These are phyloP conservation scores for Musa troglodytarum DNA, from an alignment of 176 grass and related monocot genomes.

Conservation along the genomic window DNA sequence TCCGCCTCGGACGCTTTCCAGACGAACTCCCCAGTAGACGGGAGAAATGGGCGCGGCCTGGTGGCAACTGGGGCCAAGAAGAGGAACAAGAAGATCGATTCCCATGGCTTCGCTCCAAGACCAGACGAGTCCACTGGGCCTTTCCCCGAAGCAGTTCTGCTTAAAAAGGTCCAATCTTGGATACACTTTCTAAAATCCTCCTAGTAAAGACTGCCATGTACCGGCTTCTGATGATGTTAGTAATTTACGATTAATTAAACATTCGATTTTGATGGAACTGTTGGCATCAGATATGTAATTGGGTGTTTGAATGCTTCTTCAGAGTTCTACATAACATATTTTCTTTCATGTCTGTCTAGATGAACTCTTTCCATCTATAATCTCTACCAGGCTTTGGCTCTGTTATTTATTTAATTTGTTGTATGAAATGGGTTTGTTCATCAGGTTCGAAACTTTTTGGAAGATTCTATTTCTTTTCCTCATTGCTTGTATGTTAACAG, in stretches of 20 bases:
- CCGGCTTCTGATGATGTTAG: background rate
- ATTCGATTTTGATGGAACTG: background rate
- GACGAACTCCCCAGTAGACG: background rate
- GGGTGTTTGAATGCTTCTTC: background rate
- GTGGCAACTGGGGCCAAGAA: conserved; percentile 19
- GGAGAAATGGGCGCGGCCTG: background rate
- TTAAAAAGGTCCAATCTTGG: conserved; percentile 46
- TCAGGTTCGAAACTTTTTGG: too few relatives aligned
- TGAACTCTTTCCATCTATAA: too few relatives aligned
- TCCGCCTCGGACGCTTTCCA: background rate
- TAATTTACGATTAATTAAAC: background rate
- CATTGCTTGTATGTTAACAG: too few relatives aligned
- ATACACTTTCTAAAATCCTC: background rate
- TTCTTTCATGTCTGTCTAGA: too few relatives aligned
- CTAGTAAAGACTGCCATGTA: background rate
- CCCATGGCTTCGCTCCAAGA: conserved; percentile 48
- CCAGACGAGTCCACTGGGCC: conserved; percentile 37
- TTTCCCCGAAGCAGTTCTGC: conserved; percentile 76
- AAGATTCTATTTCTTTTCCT: too few relatives aligned
- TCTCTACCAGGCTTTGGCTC: too few relatives aligned
- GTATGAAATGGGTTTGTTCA: too few relatives aligned
- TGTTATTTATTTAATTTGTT: too few relatives aligned
- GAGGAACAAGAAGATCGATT: conserved; percentile 29
- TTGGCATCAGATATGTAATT: background rate
- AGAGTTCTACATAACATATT: background rate